Evolutionary conservation across 768 basidiomycete genomes (phyloP), one percentile per base, ranked within the genome.

Genomic region (Leccinum aurantiacum): DNA sequence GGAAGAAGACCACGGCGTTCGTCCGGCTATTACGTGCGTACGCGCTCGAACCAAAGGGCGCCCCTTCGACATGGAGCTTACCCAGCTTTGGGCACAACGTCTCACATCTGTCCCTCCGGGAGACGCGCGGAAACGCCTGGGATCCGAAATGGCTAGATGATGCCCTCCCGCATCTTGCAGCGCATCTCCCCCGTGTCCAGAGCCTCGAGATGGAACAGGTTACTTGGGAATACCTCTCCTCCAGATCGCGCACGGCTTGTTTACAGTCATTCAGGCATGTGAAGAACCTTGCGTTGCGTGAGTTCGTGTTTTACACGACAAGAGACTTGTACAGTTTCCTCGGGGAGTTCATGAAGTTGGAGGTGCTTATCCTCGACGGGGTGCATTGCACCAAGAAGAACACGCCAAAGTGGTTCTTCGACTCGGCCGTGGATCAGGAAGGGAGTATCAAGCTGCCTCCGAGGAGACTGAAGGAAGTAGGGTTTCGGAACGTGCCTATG

Each of bases 31-130:
- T 73, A 8, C 54, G 22, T 11, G 56, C 60, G 13, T 73, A 73
- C 52, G 44, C 8, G n/a, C 60, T 35, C 52, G 57, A 47, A 9
- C 27, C 58, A 13, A 37, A n/a, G 1, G 53, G 72, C 4, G 84
- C 81, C 55, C 33, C 24, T 27, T 47, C 59, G 11, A 33, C 44
- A 25, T 50, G 63, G 61, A 82, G 74, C 4, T 88, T 66, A 37
- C 84, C 81, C 7, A 91, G 81, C 38, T 83, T 75, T 10, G 82
- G 81, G 24, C 86, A 87, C 66, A 90, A 92, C 24, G 59, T 75
- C 19, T 47, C 54, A 6, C 58, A 62, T 25, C 56, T 74, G 41
- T 74, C 63, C 48, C 10, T 75, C 35, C 70, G 63, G 25, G 72
- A 74, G 54, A 70, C 71, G 10, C 72, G 69, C 17, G 72, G 72